Base-by-base conservation (phyloP, 768 basidiomycete species). In the Hygrocybe coccinea region DNA sequence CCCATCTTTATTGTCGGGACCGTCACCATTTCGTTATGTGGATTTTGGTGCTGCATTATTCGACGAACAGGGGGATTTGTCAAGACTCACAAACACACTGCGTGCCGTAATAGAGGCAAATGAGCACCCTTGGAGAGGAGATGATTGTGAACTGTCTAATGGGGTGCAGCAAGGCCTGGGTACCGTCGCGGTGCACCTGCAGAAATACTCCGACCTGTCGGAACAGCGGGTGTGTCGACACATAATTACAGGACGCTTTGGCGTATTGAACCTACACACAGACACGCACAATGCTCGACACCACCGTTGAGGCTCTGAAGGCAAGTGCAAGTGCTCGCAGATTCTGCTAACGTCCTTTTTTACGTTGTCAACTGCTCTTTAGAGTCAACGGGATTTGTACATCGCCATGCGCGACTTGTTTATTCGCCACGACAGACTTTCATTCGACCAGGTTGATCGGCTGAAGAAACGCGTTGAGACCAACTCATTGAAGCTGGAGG, bases 341-440 rank as follows among this genome's bases (percentile, higher is more conserved):
- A 43, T 2, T 22, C n/a, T 22, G 21, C 21, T n/a, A 12, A n/a
- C 15, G 3, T 11, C 11, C 3, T 29, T 17, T n/a, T n/a, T 25
- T 17, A 38, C 56, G 60, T 59, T 50, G 55, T 48, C 65, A 59
- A 21, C 54, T 5, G 53, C 46, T 12, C 6, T 53, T 43, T 72
- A 93, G 83, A 72, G 72, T 45, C 85, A 97, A 71, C 83, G 91
- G 25, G 91, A 95, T 67, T 76, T 97, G 7, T 95, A 93, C 66
- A 75, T 93, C 49, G 86, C 92, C 5, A 87, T 87, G 65, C 83
- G 90, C 36, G 94, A 97, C 63, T 77, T 95, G 6, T 89, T 95
- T 66, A 76, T 86, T 52, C 84, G 94, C 19, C 87, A 92, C 60
- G 92, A 95, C 59, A 84, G 91, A n/a, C 78, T 95, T 41, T 91